Conservation (phyloP, 116 monocot genomes). For the Cymodocea nodosa region DNA sequence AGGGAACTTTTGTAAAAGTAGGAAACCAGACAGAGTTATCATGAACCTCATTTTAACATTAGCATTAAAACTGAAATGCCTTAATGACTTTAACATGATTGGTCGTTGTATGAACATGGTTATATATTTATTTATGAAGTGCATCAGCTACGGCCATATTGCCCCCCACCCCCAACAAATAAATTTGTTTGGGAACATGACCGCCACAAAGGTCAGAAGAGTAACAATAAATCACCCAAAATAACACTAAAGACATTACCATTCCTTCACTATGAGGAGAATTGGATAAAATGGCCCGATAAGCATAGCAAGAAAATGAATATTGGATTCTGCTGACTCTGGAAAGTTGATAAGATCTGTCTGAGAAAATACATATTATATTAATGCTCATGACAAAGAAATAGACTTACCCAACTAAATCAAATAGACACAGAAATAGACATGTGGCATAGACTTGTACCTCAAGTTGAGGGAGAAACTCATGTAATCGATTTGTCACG, state of each 20-base stretch:
- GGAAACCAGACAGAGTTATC: no score
- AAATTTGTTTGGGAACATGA: no score
- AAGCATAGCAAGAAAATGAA: constrained; percentile 88
- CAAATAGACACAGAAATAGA: neutral
- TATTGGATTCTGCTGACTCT: constrained; percentile 53
- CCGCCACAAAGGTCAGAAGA: no score
- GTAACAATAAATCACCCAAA: no score
- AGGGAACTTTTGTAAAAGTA: no score
- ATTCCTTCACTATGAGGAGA: constrained; percentile 62
- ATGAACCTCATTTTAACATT: no score
- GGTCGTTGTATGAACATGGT: no score
- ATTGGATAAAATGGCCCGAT: constrained; percentile 93
- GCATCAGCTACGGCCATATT: no score
- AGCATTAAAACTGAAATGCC: no score
- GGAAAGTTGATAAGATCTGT: constrained; percentile 59
- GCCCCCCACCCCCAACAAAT: no score
- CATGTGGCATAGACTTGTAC: constrained; percentile 15
- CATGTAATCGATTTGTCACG: constrained; percentile 41
- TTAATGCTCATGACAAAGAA: constrained; percentile 3
- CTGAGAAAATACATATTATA: constrained; percentile 28
- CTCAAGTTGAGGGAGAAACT: constrained; percentile 87
- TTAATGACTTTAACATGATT: no score
- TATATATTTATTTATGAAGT: no score
- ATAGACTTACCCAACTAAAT: neutral
- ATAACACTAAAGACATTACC: constrained; percentile 21